phyloP scores from a whole-genome alignment of 2,329 filamentous ascomycete species.

The Biscogniauxia sp. region DNA sequence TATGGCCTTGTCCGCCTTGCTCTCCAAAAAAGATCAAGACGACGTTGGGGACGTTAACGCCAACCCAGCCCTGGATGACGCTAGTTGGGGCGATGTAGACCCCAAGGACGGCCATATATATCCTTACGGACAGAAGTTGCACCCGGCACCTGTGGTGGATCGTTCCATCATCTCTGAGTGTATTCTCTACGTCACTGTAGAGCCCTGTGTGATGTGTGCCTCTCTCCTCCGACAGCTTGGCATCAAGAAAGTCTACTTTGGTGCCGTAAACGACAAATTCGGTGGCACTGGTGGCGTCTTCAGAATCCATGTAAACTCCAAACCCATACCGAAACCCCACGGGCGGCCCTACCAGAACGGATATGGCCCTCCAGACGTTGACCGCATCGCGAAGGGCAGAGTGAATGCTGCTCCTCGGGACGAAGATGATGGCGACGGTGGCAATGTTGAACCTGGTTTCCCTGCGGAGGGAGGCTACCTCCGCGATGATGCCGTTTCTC shows the following conservation, averaged over 20 bases:
- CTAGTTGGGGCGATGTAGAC: slow-evolving; percentile 51
- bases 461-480: slow-evolving; percentile 84
- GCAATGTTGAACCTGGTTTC: slow-evolving; percentile 74
- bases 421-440: slow-evolving; percentile 51
- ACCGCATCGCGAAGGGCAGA: slow-evolving; percentile 36
- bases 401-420: slow-evolving; percentile 37
- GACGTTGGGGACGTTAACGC: slow-evolving; percentile 24
- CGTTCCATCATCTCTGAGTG: slow-evolving; percentile 66
- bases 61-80: slow-evolving; percentile 35
- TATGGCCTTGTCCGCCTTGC: slow-evolving; percentile 68
- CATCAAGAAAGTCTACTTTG: slow-evolving; percentile 90
- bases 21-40: slow-evolving; percentile 40
- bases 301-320: slow-evolving; percentile 69
- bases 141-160: slow-evolving; percentile 57
- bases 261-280: slow-evolving; percentile 94
- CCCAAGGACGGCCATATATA: slow-evolving; percentile 56
- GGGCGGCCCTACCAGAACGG: slow-evolving; percentile 32
- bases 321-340: slow-evolving; percentile 33
- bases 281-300: slow-evolving; percentile 94
- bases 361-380: slow-evolving; percentile 28
- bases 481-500: slow-evolving; percentile 86
- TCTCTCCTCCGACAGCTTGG: slow-evolving; percentile 84
- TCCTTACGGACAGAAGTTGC: slow-evolving; percentile 59
- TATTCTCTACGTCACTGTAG: slow-evolving; percentile 92
- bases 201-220: slow-evolving; percentile 98